Percentiles rank a stretch among this genome's conserved stretches.
Evolutionary conservation across 768 basidiomycete genomes (phyloP).

Genomic region (Russula dissimulans): DNA sequence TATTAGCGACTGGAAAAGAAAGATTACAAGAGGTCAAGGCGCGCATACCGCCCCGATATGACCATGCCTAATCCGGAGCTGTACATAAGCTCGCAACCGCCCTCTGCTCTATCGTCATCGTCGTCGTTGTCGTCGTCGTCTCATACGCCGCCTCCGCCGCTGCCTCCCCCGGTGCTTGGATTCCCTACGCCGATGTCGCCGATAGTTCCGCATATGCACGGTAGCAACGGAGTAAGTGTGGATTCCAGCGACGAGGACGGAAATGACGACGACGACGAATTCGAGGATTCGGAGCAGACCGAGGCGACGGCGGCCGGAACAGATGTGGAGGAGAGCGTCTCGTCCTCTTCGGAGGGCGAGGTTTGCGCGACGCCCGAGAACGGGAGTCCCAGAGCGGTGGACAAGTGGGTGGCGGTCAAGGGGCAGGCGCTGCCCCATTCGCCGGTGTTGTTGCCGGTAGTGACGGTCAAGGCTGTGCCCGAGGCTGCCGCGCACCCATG

Average conservation of each 20-base stretch:
- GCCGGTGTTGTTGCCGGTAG: background rate
- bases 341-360: constrained; percentile 52
- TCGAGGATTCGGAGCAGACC: constrained; percentile 41
- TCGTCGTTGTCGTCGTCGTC: background rate
- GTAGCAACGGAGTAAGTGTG: constrained; percentile 3
- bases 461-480: background rate
- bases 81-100: constrained; percentile 6
- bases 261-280: constrained; percentile 29
- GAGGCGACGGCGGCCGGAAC: constrained; percentile 51
- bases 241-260: constrained; percentile 23
- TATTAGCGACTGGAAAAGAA: constrained; percentile 22
- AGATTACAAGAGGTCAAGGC: constrained; percentile 12
- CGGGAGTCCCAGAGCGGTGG: constrained; percentile 32
- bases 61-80: background rate
- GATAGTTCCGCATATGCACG: constrained; percentile 4
- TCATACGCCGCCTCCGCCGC: background rate
- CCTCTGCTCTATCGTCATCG: background rate
- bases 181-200: constrained; percentile 13
- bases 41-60: constrained; percentile 6
- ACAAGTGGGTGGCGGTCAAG: constrained; percentile 77
- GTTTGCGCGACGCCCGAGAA: constrained; percentile 23
- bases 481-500: background rate
- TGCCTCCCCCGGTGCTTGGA: background rate
- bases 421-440: constrained; percentile 26
- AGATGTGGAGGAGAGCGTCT: constrained; percentile 67